Conservation (phyloP, 345 rosid species). For the Alliaria petiolata region DNA sequence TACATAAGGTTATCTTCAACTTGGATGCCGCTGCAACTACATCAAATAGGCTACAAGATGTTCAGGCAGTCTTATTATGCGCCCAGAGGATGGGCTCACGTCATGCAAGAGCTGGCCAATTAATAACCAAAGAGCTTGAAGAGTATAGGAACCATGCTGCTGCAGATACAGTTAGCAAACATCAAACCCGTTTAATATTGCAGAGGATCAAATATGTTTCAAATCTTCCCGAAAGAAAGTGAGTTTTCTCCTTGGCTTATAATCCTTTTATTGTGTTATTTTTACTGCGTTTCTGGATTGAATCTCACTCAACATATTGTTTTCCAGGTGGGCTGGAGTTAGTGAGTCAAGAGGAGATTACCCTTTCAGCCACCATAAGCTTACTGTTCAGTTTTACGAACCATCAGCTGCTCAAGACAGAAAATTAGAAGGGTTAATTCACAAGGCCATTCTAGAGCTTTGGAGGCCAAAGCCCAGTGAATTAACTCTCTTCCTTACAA, state of each 20-base stretch:
- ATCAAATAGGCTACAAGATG: slow-evolving; percentile 88
- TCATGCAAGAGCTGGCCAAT: slow-evolving; percentile 72
- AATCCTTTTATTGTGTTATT: slow-evolving; percentile 2
- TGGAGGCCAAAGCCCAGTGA: slow-evolving; percentile 98
- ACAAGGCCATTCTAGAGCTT: slow-evolving; percentile 95
- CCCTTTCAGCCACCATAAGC: slow-evolving; percentile 98
- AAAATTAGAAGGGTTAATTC: slow-evolving; percentile 91
- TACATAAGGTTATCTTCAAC: slow-evolving; percentile 84
- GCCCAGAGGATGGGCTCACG: slow-evolving; percentile 92
- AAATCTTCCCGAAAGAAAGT: slow-evolving; percentile 69
- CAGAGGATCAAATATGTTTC: slow-evolving; percentile 84
- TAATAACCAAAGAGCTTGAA: slow-evolving; percentile 84
- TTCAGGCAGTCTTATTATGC: slow-evolving; percentile 87
- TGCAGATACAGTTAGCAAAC: slow-evolving; percentile 95
- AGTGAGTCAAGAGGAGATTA: slow-evolving; percentile 99
- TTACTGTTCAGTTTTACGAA: slow-evolving; percentile 96
- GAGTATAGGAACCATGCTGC: slow-evolving; percentile 74
- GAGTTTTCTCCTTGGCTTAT: slow-evolving; percentile 33
- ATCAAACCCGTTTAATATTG: slow-evolving; percentile 86
- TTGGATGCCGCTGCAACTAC: slow-evolving; percentile 68
- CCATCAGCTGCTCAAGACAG: slow-evolving; percentile 98
- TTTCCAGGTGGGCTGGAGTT: slow-evolving; percentile 92
- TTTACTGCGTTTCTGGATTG: slow-evolving; percentile 2
- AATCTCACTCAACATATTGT: slow-evolving; percentile 21
- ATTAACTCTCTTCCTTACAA: slow-evolving; percentile 67